Evolutionary conservation across 805 yeast genomes (phyloP).

Genomic region (Candida parachauliodes): DNA sequence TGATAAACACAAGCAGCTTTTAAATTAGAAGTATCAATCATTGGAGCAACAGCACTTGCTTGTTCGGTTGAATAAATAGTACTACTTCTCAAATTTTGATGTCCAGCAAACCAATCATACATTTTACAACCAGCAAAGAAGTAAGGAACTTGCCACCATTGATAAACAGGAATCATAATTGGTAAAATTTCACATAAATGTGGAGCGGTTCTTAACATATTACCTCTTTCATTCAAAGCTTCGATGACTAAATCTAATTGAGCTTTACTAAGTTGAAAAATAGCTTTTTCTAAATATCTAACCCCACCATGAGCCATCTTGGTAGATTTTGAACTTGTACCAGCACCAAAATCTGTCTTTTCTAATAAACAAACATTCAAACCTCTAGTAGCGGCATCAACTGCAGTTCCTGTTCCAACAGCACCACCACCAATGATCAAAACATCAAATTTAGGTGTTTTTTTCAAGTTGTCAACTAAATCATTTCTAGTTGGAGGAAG

Average conservation of each 20-base stretch:
- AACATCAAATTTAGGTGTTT: constrained; percentile 62
- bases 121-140: constrained; percentile 86
- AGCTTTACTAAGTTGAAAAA: constrained; percentile 85
- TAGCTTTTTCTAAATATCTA: constrained; percentile 89
- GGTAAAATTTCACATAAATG: constrained; percentile 84
- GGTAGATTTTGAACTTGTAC: constrained; percentile 90
- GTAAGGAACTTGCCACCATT: constrained; percentile 94
- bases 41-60: constrained; percentile 77
- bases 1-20: constrained; percentile 92
- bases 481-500: constrained; percentile 57
- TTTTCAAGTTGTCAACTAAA: constrained; percentile 44
- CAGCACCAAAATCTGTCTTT: constrained; percentile 85
- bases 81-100: constrained; percentile 75
- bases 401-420: constrained; percentile 88
- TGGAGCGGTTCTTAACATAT: constrained; percentile 86
- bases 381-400: constrained; percentile 90
- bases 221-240: constrained; percentile 43
- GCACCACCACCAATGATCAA: constrained; percentile 95
- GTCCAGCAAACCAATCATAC: constrained; percentile 91
- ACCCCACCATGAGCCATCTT: constrained; percentile 99
- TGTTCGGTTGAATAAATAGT: constrained; percentile 65
- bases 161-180: constrained; percentile 93
- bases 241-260: constrained; percentile 47
- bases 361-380: constrained; percentile 84
- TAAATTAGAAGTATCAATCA: constrained; percentile 71